These are phyloP conservation scores for Tetraselmis striata DNA, from an alignment of 139 green algal species.

Conservation along the genomic window DNA sequence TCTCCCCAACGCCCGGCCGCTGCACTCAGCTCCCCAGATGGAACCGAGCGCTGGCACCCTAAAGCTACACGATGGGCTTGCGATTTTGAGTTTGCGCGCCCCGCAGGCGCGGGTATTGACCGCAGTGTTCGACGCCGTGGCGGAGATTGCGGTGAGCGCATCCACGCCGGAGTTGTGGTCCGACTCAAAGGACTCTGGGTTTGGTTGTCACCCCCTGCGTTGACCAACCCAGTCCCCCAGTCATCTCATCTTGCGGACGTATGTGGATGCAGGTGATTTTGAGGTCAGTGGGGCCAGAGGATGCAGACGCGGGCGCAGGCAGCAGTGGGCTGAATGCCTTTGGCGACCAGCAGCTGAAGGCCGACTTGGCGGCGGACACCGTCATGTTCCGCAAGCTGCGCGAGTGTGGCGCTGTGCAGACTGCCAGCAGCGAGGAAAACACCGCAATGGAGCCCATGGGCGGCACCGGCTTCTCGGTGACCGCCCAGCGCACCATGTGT, in stretches of 20 bases:
- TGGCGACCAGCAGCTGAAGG: conserved; percentile 58
- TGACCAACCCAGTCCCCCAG: too few relatives aligned
- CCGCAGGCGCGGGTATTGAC: conserved; percentile 3
- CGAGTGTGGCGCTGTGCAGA: conserved; percentile 44
- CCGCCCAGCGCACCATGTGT: background rate
- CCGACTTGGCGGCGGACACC: conserved; percentile 61
- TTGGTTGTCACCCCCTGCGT: background rate
- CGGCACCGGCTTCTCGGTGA: conserved; percentile 43
- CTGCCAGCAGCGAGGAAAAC: conserved; percentile 68
- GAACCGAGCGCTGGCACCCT: too few relatives aligned
- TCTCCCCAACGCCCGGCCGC: too few relatives aligned
- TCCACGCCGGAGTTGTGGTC: conserved; percentile 1
- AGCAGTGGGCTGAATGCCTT: conserved; percentile 39
- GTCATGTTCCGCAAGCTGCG: conserved; percentile 54
- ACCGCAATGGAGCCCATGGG: conserved; percentile 39
- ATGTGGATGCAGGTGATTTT: background rate
- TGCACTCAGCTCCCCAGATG: too few relatives aligned
- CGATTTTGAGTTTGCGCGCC: too few relatives aligned
- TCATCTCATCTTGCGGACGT: too few relatives aligned
- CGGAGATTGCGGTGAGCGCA: conserved; percentile 11
- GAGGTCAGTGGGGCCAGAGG: conserved; percentile 3
- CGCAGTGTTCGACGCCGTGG: background rate
- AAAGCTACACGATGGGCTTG: too few relatives aligned
- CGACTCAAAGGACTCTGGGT: background rate
- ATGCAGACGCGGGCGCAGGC: conserved; percentile 17